A percentile compares a stretch with the other conserved stretches of the same genome.
These are phyloP conservation scores for Cicer chorassanicum DNA, from an alignment of 306 rosid species.

Conservation along the genomic window DNA sequence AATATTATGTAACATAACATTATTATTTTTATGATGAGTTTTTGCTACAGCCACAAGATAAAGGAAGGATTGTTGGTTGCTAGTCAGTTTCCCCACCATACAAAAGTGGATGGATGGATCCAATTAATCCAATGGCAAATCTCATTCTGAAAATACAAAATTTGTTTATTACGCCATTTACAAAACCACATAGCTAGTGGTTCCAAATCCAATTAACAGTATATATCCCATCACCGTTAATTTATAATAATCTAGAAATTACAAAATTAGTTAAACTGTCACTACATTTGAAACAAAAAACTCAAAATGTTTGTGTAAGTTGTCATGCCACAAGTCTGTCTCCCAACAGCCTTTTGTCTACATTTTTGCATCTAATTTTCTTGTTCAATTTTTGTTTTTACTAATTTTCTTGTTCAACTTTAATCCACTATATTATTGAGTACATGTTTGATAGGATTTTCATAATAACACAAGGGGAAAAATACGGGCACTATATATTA, in stretches of 20 bases:
- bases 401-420: not conserved
- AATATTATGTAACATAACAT: not conserved
- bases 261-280: constrained; percentile 6
- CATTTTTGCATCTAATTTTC: constrained; percentile 19
- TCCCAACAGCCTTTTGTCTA: not conserved
- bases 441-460: not conserved
- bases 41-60: constrained; percentile 43
- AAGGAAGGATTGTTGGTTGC: constrained; percentile 40
- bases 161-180: constrained; percentile 45
- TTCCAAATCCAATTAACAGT: constrained; percentile 34
- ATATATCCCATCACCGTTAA: constrained; percentile 1
- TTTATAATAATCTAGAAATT: not conserved
- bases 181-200: constrained; percentile 12
- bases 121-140: constrained; percentile 17
- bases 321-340: not conserved
- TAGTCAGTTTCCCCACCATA: constrained; percentile 51
- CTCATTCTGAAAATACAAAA: not conserved
- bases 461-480: not conserved
- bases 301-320: not conserved
- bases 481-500: not conserved
- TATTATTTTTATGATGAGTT: not conserved
- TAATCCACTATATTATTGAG: too few species aligned
- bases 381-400: too few species aligned
- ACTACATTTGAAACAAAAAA: not conserved
- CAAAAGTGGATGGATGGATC: constrained; percentile 30